Evolutionary conservation across 495 filamentous ascomycete species (phyloP), one percentile per base, ranked within the genome.

Genomic region (Penicillium soppii): DNA sequence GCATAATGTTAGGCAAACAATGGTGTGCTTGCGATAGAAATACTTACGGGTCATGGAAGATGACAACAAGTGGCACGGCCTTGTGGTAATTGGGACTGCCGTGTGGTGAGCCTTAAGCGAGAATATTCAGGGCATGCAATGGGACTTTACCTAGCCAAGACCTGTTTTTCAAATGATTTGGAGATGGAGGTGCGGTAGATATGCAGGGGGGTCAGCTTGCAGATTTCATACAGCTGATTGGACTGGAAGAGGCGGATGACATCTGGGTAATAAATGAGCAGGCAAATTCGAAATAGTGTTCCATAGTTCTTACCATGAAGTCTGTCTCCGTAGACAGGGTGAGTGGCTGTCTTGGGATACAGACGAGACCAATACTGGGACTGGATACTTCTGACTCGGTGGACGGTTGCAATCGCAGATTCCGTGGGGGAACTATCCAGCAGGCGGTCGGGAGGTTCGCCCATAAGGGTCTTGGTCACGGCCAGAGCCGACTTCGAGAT

Each of bases 401-500:
- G 65, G 4, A 85, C 73, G 12, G 75, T 74, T 5, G 70, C 59
- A 3, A 80, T 67, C 10, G 74, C 82, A n/a, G 58, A 23, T 13
- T 63, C 58, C 0, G 80, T 73, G 6, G 82, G 71, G 7, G 59
- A 54, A 2, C 65, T 70, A 1, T 72, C 71, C 70, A 79, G 61
- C n/a, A 89, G 67, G 42, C 86, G 78, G 42, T 89, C 89, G 2
- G 94, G 94, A 7, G 92, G 88, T 54, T 99, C 90, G 16, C 95
- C 91, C 87, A 97, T 96, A 8, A 99, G 75, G 10, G 92, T 96
- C 54, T 85, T 85, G 0, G 90, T 92, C 4, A 99, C 95, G 2
- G 91, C 90, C 2, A 97, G 72, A 10, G 94, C 94, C 17, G 92
- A 97, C 48, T 88, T 83, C 0, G 92, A 91, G 45, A 99, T 97